A percentile compares a stretch with the other conserved stretches of the same genome.
Conservation (phyloP, 306 rosid species). For the Medicago ruthenica region DNA sequence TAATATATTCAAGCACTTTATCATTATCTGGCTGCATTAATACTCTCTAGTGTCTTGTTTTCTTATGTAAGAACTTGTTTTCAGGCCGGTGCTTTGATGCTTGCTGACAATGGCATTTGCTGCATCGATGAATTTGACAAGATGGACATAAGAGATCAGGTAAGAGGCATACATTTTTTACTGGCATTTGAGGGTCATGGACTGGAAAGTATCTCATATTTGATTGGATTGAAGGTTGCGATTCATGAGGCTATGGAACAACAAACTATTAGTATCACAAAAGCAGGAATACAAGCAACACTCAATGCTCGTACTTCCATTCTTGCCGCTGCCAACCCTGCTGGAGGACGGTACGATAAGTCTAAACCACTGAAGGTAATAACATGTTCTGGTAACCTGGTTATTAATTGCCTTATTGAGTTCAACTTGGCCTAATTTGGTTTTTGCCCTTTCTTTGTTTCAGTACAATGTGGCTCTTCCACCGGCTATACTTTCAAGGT, state of each 20-base stretch:
- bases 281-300: constrained; percentile 99
- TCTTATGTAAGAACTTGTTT: constrained; percentile 40
- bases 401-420: constrained; percentile 9
- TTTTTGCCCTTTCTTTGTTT: constrained; percentile 36
- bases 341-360: constrained; percentile 96
- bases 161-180: constrained; percentile 39
- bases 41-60: constrained; percentile 4
- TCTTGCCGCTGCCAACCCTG: constrained; percentile 97
- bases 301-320: constrained; percentile 96
- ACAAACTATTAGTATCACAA: constrained; percentile 96
- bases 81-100: constrained; percentile 99
- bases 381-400: constrained; percentile 2
- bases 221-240: constrained; percentile 78
- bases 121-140: constrained; percentile 99
- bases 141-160: constrained; percentile 98
- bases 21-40: constrained; percentile 24
- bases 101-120: constrained; percentile 96
- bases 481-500: constrained; percentile 98
- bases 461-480: constrained; percentile 99
- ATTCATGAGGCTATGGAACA: constrained; percentile 99
- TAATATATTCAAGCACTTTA: neutral
- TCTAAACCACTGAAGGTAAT: constrained; percentile 95
- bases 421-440: constrained; percentile 34
- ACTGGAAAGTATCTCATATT: constrained; percentile 44
- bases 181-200: constrained; percentile 34